A percentile compares a stretch with the other conserved stretches of the same genome.
These are phyloP conservation scores for Lomentospora prolificans DNA, from an alignment of 2,329 filamentous ascomycete species.

Conservation along the genomic window DNA sequence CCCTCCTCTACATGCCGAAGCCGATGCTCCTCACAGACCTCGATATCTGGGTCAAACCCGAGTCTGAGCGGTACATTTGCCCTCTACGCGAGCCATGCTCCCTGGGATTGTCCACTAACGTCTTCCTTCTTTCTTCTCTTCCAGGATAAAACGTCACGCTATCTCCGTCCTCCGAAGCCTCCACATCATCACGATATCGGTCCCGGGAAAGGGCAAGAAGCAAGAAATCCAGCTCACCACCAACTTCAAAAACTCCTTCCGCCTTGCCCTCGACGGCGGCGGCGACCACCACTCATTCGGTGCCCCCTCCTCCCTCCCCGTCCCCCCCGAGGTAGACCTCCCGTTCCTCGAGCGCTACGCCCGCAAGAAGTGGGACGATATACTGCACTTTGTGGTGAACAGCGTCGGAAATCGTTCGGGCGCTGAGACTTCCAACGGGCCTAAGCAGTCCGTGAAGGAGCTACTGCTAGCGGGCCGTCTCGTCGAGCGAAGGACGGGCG, in stretches of 20 bases:
- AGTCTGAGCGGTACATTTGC: conserved; percentile 29
- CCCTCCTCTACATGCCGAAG: conserved; percentile 78
- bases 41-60: conserved; percentile 73
- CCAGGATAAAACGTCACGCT: conserved; percentile 72
- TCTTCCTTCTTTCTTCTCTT: conserved; percentile 9
- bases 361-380: conserved; percentile 85
- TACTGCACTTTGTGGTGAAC: conserved; percentile 89
- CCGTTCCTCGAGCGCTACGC: conserved; percentile 76
- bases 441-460: conserved; percentile 73
- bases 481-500: conserved; percentile 48
- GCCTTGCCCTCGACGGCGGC: conserved; percentile 78
- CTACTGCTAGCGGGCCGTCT: conserved; percentile 73
- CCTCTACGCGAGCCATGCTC: too few species aligned
- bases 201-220: conserved; percentile 49
- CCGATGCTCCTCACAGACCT: conserved; percentile 73
- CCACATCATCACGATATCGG: conserved; percentile 69
- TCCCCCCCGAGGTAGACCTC: conserved; percentile 55
- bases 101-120: not conserved
- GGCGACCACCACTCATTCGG: conserved; percentile 84
- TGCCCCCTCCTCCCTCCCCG: conserved; percentile 61
- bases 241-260: conserved; percentile 75
- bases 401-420: conserved; percentile 47
- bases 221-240: conserved; percentile 68
- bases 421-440: conserved; percentile 36
- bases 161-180: conserved; percentile 72